phyloP scores from a whole-genome alignment of 164 flowering plant genomes.

The Chimonanthus salicifolius region DNA sequence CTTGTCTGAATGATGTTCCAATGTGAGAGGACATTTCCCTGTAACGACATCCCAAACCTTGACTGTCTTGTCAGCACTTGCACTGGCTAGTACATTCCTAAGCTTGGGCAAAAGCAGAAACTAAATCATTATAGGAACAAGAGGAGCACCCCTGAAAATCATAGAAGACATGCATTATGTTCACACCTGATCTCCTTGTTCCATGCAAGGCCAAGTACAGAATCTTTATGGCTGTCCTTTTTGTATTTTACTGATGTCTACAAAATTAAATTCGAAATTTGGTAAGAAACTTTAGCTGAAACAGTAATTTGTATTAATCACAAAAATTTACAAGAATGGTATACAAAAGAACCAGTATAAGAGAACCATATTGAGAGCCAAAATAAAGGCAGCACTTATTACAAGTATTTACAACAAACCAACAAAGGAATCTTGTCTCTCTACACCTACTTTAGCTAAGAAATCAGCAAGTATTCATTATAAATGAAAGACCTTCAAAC shows the following conservation, averaged over 20 bases:
- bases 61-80: slow-evolving; percentile 82
- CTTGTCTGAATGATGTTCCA: slow-evolving; percentile 87
- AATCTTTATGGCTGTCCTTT: slow-evolving; percentile 77
- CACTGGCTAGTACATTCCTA: slow-evolving; percentile 95
- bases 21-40: slow-evolving; percentile 64
- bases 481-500: no score
- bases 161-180: neutral
- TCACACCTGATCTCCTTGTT: slow-evolving; percentile 78
- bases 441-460: no score
- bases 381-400: no score
- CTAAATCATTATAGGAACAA: neutral
- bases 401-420: no score
- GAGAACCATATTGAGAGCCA: no score
- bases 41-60: slow-evolving; percentile 89
- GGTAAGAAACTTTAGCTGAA: no score
- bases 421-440: no score
- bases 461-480: no score
- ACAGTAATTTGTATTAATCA: no score
- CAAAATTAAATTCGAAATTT: neutral
- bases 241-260: slow-evolving; percentile 60
- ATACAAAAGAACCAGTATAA: no score
- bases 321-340: no score
- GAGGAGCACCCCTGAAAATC: neutral
- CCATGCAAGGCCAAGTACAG: slow-evolving; percentile 96
- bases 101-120: slow-evolving; percentile 1